Percentiles rank a stretch among this genome's conserved stretches.
These are phyloP conservation scores for Arthrobotrys sinensis DNA, from an alignment of 2,329 filamentous ascomycete species.

Conservation along the genomic window DNA sequence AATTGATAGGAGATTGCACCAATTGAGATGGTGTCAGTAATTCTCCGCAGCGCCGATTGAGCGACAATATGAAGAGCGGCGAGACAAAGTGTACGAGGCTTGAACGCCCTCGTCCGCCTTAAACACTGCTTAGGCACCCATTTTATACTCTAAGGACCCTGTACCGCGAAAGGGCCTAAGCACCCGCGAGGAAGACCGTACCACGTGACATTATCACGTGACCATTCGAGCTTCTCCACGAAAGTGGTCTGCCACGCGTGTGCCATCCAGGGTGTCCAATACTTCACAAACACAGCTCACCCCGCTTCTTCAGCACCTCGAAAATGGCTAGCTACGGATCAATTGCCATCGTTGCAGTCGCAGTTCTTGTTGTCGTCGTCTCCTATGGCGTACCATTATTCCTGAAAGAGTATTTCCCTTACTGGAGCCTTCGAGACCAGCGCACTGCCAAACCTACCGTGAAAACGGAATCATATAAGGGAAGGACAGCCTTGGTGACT, in stretches of 20 bases:
- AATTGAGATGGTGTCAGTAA: background rate
- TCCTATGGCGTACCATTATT: constrained; percentile 66
- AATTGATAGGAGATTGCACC: background rate
- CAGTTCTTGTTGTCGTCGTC: constrained; percentile 62
- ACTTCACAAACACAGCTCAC: constrained; percentile 14
- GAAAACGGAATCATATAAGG: constrained; percentile 66
- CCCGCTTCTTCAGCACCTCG: constrained; percentile 12
- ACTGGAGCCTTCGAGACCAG: constrained; percentile 66
- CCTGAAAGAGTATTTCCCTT: constrained; percentile 67
- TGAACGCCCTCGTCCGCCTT: too few relatives aligned
- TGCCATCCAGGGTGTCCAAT: constrained; percentile 11
- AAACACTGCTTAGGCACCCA: too few relatives aligned
- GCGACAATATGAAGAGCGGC: background rate
- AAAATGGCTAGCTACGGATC: constrained; percentile 58
- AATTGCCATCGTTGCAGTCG: constrained; percentile 54
- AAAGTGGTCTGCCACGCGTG: constrained; percentile 20
- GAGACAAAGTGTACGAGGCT: too few relatives aligned
- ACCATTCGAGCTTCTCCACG: background rate
- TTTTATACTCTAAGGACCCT: background rate
- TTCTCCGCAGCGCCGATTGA: background rate
- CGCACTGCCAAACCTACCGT: constrained; percentile 66
- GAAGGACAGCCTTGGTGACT: constrained; percentile 66
- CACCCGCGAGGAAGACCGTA: background rate
- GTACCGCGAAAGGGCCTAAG: background rate
- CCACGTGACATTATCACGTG: constrained; percentile 10